A percentile compares a stretch with the other conserved stretches of the same genome.
These are phyloP conservation scores for Lachnellula hyalina DNA, from an alignment of 2,329 filamentous ascomycete species.

Conservation along the genomic window DNA sequence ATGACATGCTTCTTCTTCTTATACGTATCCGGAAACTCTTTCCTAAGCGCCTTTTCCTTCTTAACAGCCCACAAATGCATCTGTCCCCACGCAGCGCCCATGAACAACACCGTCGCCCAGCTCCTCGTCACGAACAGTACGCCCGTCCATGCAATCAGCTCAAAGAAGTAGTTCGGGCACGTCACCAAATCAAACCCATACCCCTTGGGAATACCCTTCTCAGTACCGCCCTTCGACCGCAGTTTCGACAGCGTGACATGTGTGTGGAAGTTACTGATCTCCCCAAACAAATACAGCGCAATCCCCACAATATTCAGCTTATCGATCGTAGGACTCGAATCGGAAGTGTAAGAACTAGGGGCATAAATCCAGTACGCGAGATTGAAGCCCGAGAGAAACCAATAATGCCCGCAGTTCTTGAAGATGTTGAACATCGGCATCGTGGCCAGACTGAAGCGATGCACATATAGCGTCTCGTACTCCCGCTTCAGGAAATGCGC, in stretches of 20 bases:
- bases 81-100: constrained; percentile 63
- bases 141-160: constrained; percentile 80
- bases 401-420: constrained; percentile 95
- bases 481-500: constrained; percentile 94
- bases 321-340: constrained; percentile 30
- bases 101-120: constrained; percentile 73
- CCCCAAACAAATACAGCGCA: constrained; percentile 68
- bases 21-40: constrained; percentile 89
- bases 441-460: constrained; percentile 90
- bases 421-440: constrained; percentile 91
- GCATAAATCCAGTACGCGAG: constrained; percentile 82
- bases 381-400: constrained; percentile 73
- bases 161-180: constrained; percentile 96
- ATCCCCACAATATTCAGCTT: constrained; percentile 61
- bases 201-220: constrained; percentile 81
- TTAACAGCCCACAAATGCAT: constrained; percentile 87
- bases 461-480: constrained; percentile 87
- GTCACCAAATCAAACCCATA: constrained; percentile 84
- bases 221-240: constrained; percentile 72
- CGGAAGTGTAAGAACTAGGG: constrained; percentile 63
- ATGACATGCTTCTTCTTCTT: constrained; percentile 88
- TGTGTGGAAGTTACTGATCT: constrained; percentile 73
- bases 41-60: constrained; percentile 86
- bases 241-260: constrained; percentile 76
- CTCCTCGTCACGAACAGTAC: constrained; percentile 75